Evolutionary conservation across 441 rosid species (phyloP).

Genomic region (Pelargonium australe): DNA sequence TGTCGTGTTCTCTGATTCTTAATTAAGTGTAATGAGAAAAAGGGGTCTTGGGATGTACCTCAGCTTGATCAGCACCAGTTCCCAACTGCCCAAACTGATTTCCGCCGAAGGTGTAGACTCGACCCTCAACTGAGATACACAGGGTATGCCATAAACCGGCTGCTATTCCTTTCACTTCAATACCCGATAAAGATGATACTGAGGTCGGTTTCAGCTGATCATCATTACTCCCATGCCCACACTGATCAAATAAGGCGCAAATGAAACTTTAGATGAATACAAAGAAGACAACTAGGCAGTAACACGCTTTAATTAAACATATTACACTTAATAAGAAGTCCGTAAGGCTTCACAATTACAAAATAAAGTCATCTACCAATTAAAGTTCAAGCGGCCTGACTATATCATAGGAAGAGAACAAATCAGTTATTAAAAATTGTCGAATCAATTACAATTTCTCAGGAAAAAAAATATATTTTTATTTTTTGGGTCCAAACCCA

Average conservation of each 20-base stretch:
- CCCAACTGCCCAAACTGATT: slow-evolving; percentile 98
- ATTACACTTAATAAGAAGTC: no score
- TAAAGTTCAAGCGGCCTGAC: no score
- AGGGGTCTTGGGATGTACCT: slow-evolving; percentile 39
- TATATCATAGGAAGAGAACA: no score
- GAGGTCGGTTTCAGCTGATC: slow-evolving; percentile 83
- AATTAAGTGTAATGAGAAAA: no score
- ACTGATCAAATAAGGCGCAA: slow-evolving; percentile 33
- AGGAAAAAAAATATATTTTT: no score
- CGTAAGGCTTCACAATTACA: no score
- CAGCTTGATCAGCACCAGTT: slow-evolving; percentile 91
- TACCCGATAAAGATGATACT: slow-evolving; percentile 76
- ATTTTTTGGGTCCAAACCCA: no score
- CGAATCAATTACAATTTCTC: no score
- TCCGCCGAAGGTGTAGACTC: slow-evolving; percentile 90
- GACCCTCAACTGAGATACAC: slow-evolving; percentile 80
- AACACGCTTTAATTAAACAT: no score
- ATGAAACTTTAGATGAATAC: slow-evolving; percentile 16
- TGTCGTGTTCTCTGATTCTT: no score
- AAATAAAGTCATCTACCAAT: no score
- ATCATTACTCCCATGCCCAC: slow-evolving; percentile 95
- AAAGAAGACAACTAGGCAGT: neutral
- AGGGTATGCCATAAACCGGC: slow-evolving; percentile 96
- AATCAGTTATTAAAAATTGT: no score
- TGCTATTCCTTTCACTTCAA: slow-evolving; percentile 60